Evolutionary conservation across 176 grass and related monocot species (phyloP), one percentile per base, ranked within the genome.

Genomic region (Triticum urartu): DNA sequence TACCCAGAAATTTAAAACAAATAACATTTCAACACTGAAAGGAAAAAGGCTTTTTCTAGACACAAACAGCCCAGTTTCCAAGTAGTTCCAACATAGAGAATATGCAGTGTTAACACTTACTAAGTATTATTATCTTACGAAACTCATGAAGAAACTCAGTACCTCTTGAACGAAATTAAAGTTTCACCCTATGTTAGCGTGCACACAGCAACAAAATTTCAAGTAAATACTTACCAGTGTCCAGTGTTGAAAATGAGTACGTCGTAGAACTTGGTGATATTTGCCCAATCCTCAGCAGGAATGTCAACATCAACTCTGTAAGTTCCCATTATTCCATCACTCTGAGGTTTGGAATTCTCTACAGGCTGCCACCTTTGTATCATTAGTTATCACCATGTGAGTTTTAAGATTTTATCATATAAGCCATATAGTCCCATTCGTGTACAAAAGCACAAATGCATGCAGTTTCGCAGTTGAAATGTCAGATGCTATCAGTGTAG

Each of bases 191-290:
- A 40, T 12, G 21, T 50, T 76, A 65, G 7, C 24, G 28, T 11
- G 7, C 36, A 77, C 7, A 54, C 21, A n/a, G 42, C 56, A 68
- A 1, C 3, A 40, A 28, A 79, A 3, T 33, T 52, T 52, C 33
- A 0, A 80, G 5, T 62, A 34, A 34, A 68, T 8, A 87, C 87
- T 95, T 75, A 96, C 97, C 97, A 99, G 67, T 99, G 97, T 75
- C 97, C 97, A 64, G 97, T 99, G 73, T 99, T 96, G 62, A 99
- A 94, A 89, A 99, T 90, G 62, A 99, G 86, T 50, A 91, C 86
- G 70, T 96, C 97, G 80, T 94, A 99, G 84, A 94, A 99, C 76
- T 91, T 90, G 36, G 90, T 99, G 87, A 90, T 36, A 64, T 86
- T 92, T 82, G 83, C 36, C 94, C 97, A 94, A 80, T 99, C 92